phyloP scores from a whole-genome alignment of 2,329 filamentous ascomycete genomes.

The Neofusicoccum umdonicola region DNA sequence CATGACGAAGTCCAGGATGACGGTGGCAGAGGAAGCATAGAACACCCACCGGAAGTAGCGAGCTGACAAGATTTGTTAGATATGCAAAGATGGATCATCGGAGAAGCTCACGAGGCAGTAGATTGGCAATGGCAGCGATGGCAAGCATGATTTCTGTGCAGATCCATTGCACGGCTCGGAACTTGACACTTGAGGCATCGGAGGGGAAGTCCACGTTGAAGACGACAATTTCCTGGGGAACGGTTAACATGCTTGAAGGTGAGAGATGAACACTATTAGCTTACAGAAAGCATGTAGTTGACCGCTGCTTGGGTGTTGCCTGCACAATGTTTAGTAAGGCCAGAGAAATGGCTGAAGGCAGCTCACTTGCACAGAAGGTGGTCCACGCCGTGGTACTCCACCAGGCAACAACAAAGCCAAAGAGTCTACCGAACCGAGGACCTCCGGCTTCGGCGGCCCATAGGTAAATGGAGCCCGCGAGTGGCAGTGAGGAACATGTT shows the following conservation, averaged over 20 bases:
- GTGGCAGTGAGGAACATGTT: slow-evolving; percentile 59
- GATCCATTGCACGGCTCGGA: slow-evolving; percentile 62
- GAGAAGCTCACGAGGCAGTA: not conserved
- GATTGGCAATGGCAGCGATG: slow-evolving; percentile 25
- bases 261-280: not conserved
- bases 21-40: slow-evolving; percentile 49
- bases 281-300: slow-evolving; percentile 37
- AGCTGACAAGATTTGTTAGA: slow-evolving; percentile 2
- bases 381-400: slow-evolving; percentile 64
- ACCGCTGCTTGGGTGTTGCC: slow-evolving; percentile 36
- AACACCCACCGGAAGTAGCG: slow-evolving; percentile 50
- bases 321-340: slow-evolving; percentile 22
- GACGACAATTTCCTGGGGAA: slow-evolving; percentile 50
- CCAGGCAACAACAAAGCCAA: slow-evolving; percentile 63
- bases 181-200: slow-evolving; percentile 53
- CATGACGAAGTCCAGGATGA: slow-evolving; percentile 58
- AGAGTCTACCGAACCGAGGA: slow-evolving; percentile 53
- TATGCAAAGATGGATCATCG: no score
- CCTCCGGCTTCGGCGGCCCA: slow-evolving; percentile 62
- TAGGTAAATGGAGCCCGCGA: slow-evolving; percentile 60
- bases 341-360: not conserved
- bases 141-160: slow-evolving; percentile 52
- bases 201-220: slow-evolving; percentile 57
- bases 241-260: not conserved
- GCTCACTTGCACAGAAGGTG: slow-evolving; percentile 33